These are phyloP conservation scores for Colletotrichum simmondsii DNA, from an alignment of 2,329 filamentous ascomycete genomes.

Conservation along the genomic window DNA sequence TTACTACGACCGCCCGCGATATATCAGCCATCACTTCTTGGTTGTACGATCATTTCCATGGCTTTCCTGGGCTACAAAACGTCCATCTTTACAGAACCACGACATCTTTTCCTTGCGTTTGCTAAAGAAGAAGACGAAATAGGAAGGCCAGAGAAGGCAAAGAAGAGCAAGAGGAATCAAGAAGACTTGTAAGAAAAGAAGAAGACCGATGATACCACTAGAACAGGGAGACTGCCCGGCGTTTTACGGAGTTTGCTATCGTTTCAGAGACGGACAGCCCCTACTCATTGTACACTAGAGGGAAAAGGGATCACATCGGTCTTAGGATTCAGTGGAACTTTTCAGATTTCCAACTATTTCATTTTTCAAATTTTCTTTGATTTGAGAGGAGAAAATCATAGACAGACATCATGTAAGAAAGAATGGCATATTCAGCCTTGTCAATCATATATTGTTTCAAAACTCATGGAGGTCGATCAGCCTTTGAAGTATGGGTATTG, in stretches of 20 bases:
- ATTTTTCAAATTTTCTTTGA: neutral
- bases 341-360: neutral
- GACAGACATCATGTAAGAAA: neutral
- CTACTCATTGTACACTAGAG: conserved; percentile 28
- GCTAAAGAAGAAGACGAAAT: neutral
- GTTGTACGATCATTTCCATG: neutral
- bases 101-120: neutral
- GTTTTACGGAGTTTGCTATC: conserved; percentile 4
- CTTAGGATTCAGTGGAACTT: neutral
- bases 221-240: conserved; percentile 10
- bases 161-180: neutral
- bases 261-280: neutral
- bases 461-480: too few species aligned
- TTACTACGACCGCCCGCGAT: neutral
- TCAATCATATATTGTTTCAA: neutral
- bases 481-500: neutral
- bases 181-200: neutral
- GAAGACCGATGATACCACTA: conserved; percentile 30
- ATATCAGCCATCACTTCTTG: neutral
- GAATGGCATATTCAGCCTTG: neutral
- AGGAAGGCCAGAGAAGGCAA: neutral
- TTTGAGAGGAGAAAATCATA: neutral
- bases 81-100: neutral
- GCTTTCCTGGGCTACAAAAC: neutral
- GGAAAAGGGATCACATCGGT: neutral